phyloP scores from a whole-genome alignment of 2,329 filamentous ascomycete genomes.

The Calonectria multiphialidica region DNA sequence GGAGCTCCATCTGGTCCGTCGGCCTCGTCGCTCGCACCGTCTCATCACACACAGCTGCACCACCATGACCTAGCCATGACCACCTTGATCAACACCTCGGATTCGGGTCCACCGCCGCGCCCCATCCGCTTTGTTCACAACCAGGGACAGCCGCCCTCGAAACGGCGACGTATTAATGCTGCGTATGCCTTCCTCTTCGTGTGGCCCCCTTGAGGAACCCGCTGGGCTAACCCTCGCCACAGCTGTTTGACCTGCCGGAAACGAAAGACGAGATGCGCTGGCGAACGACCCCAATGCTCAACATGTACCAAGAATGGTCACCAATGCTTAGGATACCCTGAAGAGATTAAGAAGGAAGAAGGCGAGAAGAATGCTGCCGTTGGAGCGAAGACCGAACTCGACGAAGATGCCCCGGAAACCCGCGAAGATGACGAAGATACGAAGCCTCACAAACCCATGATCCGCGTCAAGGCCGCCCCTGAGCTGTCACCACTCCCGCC shows the following conservation, averaged over 20 bases:
- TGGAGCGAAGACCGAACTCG: conserved; percentile 25
- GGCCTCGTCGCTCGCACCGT: conserved; percentile 6
- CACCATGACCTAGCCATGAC: conserved; percentile 60
- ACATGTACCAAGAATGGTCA: conserved; percentile 81
- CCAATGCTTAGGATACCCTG: conserved; percentile 75
- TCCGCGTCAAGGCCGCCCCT: conserved; percentile 24
- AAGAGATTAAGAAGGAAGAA: conserved; percentile 60
- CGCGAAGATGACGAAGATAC: conserved; percentile 52
- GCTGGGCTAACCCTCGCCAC: conserved; percentile 26
- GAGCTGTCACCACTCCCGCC: conserved; percentile 25
- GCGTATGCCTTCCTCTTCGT: conserved; percentile 66
- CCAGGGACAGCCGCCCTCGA: conserved; percentile 84
- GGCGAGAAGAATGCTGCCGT: conserved; percentile 37
- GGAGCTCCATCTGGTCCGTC: conserved; percentile 26
- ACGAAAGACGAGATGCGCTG: conserved; percentile 81
- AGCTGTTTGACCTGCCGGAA: conserved; percentile 70
- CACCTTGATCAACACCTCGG: conserved; percentile 56
- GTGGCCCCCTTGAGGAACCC: background rate
- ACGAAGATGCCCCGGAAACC: conserved; percentile 45
- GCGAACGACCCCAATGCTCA: conserved; percentile 78
- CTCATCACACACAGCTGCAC: conserved; percentile 32
- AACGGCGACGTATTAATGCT: conserved; percentile 82
- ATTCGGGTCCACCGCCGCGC: conserved; percentile 60
- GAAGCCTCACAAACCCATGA: conserved; percentile 44
- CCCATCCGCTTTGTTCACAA: conserved; percentile 85